Conservation (phyloP, 352 stramenopile species). For the Blastocystis sp. region DNA sequence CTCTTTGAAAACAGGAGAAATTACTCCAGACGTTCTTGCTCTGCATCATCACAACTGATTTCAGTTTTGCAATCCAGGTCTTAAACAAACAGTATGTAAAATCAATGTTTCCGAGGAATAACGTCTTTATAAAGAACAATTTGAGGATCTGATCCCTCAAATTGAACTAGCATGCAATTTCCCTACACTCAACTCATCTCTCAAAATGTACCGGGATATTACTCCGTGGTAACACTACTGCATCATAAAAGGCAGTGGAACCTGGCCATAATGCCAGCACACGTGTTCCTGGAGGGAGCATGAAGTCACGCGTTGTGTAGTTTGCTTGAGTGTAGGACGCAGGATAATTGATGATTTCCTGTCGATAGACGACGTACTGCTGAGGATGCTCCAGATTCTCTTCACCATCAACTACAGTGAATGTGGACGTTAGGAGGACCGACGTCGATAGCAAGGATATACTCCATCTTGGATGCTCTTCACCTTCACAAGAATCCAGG, state of each 20-base stretch:
- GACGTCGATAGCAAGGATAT: neutral
- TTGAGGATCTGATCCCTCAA: neutral
- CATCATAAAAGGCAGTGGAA: slow-evolving; percentile 5
- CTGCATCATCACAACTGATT: no score
- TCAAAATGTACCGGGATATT: neutral
- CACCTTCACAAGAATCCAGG: neutral
- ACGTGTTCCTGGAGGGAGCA: neutral
- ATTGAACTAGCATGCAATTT: neutral
- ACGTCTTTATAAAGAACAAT: neutral
- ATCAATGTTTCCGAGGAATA: neutral
- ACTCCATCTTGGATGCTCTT: neutral
- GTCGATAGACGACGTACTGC: neutral
- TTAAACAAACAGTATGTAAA: no score
- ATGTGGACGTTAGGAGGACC: neutral
- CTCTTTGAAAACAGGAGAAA: no score
- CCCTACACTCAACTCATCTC: neutral
- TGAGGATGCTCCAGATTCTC: neutral
- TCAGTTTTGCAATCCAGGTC: no score
- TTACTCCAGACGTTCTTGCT: no score
- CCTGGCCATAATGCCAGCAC: slow-evolving; percentile 16
- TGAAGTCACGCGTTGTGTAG: neutral
- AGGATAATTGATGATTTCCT: neutral
- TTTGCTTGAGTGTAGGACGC: neutral
- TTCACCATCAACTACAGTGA: neutral
- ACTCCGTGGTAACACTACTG: neutral